These are phyloP conservation scores for Artemisia annua DNA, from an alignment of 129 eudicot species.

Conservation along the genomic window DNA sequence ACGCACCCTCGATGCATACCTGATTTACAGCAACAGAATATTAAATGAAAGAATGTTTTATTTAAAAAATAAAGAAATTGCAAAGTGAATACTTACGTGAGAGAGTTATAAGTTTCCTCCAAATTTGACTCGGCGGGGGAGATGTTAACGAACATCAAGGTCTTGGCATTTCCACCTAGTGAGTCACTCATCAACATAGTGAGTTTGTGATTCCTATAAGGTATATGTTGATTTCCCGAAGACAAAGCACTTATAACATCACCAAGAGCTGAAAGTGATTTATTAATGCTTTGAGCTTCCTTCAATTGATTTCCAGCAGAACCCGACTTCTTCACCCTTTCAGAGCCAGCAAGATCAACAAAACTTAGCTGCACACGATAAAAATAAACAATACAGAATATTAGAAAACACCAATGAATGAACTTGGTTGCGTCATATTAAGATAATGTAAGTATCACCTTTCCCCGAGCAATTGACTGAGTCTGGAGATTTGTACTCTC, in stretches of 20 bases:
- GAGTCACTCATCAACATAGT: constrained; percentile 99
- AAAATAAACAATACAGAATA: background rate
- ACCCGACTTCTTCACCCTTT: constrained; percentile 91
- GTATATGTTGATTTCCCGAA: constrained; percentile 87
- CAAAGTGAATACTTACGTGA: constrained; percentile 53
- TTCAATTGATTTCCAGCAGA: constrained; percentile 80
- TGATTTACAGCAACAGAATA: constrained; percentile 1
- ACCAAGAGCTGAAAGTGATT: constrained; percentile 95
- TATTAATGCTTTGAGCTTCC: constrained; percentile 97
- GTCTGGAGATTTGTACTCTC: constrained; percentile 97
- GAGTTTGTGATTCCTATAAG: constrained; percentile 89
- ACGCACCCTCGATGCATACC: constrained; percentile 96
- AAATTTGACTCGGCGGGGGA: constrained; percentile 94
- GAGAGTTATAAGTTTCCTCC: constrained; percentile 91
- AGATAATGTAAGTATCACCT: constrained; percentile 47
- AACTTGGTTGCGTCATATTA: background rate
- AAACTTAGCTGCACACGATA: constrained; percentile 73
- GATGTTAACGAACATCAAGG: constrained; percentile 90
- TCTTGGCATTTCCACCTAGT: constrained; percentile 94
- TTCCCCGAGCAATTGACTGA: constrained; percentile 87
- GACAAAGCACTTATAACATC: constrained; percentile 96
- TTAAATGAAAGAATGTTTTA: background rate
- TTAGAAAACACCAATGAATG: background rate
- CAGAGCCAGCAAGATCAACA: constrained; percentile 99
- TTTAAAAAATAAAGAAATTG: background rate